These are phyloP conservation scores for Aquilaria agallochum DNA, from an alignment of 441 rosid species.

Conservation along the genomic window DNA sequence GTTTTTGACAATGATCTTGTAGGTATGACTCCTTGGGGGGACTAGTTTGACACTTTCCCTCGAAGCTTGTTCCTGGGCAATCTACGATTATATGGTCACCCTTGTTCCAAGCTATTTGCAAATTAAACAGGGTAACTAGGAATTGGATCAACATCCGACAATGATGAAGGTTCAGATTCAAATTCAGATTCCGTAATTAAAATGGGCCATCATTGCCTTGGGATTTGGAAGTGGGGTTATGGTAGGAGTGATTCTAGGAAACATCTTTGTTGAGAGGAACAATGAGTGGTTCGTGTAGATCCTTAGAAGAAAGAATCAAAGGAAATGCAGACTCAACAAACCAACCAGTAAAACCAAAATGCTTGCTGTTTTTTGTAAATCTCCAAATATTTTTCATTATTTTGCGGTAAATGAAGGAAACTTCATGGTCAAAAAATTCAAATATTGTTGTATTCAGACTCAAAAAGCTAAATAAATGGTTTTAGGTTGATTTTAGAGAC, in stretches of 20 bases:
- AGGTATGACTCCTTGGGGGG: conserved; percentile 6
- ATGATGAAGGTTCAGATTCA: background rate
- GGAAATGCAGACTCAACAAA: too few species aligned
- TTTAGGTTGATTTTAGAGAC: too few species aligned
- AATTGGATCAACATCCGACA: background rate
- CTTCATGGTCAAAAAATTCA: too few species aligned
- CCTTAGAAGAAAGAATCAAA: too few species aligned
- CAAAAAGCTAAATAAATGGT: too few species aligned
- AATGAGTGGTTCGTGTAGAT: conserved; percentile 8
- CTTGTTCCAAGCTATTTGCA: conserved; percentile 6
- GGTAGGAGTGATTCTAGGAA: conserved; percentile 14
- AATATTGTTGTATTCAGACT: too few species aligned
- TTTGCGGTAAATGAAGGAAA: too few species aligned
- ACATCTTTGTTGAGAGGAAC: conserved; percentile 5
- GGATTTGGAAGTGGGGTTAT: conserved; percentile 18
- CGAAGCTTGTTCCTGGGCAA: conserved; percentile 10
- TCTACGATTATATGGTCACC: conserved; percentile 6
- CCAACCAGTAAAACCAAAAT: too few species aligned
- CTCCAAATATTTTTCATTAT: too few species aligned
- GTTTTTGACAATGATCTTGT: conserved; percentile 9
- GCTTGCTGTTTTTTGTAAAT: too few species aligned
- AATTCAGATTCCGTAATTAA: background rate
- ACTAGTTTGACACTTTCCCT: conserved; percentile 2
- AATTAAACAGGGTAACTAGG: background rate
- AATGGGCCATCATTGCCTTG: conserved; percentile 6